Evolutionary conservation across 768 basidiomycete genomes (phyloP).

Genomic region (Suillus lakei): DNA sequence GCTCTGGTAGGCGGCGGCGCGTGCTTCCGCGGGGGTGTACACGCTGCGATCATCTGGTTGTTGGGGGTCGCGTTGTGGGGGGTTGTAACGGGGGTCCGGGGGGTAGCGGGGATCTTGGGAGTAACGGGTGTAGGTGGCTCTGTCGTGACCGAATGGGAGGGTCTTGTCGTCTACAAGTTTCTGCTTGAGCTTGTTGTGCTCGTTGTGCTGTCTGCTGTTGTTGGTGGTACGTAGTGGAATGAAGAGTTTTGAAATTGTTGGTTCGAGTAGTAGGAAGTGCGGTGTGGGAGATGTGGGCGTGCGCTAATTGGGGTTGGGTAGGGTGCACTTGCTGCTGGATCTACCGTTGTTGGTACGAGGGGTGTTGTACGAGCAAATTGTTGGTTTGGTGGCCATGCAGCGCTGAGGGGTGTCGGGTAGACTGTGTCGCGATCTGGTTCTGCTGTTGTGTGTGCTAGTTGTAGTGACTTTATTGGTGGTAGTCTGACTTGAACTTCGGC

Average conservation of each 20-base stretch:
- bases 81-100: too few relatives aligned
- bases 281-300: slow-evolving; percentile 18
- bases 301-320: slow-evolving; percentile 12
- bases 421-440: slow-evolving; percentile 21
- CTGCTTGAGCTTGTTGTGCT: slow-evolving; percentile 21
- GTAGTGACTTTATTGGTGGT: slow-evolving; percentile 24
- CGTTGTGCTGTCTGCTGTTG: slow-evolving; percentile 25
- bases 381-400: slow-evolving; percentile 17
- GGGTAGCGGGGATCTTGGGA: too few relatives aligned
- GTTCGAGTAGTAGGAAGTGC: slow-evolving; percentile 22
- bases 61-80: slow-evolving; percentile 1
- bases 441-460: slow-evolving; percentile 17
- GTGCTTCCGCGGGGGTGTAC: slow-evolving; percentile 9
- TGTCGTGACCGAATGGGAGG: slow-evolving; percentile 20
- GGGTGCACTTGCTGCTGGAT: neutral
- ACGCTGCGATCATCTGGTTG: slow-evolving; percentile 7
- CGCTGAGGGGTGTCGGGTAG: slow-evolving; percentile 23
- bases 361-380: slow-evolving; percentile 32
- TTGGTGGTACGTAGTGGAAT: slow-evolving; percentile 25
- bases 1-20: neutral
- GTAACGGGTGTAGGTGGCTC: slow-evolving; percentile 2
- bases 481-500: neutral
- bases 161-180: slow-evolving; percentile 20
- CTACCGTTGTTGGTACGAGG: slow-evolving; percentile 24
- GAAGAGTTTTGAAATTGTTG: slow-evolving; percentile 15